Base-by-base conservation (phyloP, 2,329 filamentous ascomycete genomes). In the Diplodia seriata region DNA sequence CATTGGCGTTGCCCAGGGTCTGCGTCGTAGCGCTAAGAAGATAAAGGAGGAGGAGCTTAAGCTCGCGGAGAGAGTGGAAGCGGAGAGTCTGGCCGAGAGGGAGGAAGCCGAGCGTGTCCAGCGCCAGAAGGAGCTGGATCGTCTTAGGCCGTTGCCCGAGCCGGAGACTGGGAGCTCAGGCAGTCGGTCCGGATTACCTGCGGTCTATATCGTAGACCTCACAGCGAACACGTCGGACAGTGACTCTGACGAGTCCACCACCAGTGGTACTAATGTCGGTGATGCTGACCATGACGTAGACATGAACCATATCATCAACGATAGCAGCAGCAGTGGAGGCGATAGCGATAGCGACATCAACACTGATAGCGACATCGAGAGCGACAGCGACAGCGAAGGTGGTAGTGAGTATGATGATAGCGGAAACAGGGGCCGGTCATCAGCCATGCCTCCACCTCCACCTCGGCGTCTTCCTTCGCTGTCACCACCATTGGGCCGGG, bases 51-150 rank as follows among this genome's bases (percentile, higher is more conserved):
- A 68, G 14, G 70, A 72, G 51, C 62, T 66, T n/a, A 40, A 31
- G 6, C 50, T 56, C 8, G 70, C 68, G 2, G 67, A 56, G 15
- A 15, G 67, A 49, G 66, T 70, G 12, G 70, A 70, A 29, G 36
- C 65, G 14, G 55, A 50, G 11, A 26, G 57, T 3, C 38, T 64
- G 29, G 20, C 59, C 1, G 51, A 51, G 33, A 55, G 57, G 50
- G 64, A 69, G 12, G 18, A 68, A 20, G 57, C 26, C n/a, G 55
- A 57, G 55, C 31, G 18, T 20, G 23, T 18, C 15, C 55, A 57
- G 33, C 55, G 55, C 20, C 14, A 59, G 61, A 23, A 15, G 51
- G 26, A 54, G 61, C 29, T 33, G 23, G 18, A 54, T 36, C 31
- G 50, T 53, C 38, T 57, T 2, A 23, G 26, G 26, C 26, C 18